Evolutionary conservation across 1,284 basidiomycete species (phyloP), one percentile per base, ranked within the genome.

Genomic region (Hymenochaete sp.): DNA sequence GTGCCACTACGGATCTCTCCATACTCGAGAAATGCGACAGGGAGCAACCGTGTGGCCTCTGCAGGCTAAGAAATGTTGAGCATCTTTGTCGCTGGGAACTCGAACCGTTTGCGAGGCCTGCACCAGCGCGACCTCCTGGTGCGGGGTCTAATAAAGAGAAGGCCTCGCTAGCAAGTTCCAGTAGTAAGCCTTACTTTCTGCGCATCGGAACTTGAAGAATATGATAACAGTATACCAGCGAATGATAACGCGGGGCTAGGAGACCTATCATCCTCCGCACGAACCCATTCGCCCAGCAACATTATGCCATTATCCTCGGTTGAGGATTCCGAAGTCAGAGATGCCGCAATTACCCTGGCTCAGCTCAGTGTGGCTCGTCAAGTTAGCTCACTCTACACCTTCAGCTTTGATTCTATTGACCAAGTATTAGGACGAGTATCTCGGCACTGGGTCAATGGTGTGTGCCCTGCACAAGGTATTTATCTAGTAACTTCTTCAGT

Each of bases 21-120:
- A n/a, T n/a, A n/a, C n/a, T n/a, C n/a, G 50, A 75, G 73, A 72
- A 72, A 67, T 75, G 73, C 52, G 73, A 75, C 57, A 64, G 73
- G 41, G 66, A 68, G 49, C 67, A 69, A 47, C 73, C 73, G 3
- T 77, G 73, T 52, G 66, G 68, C 4, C 58, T 72, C 3, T 77
- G 74, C 52, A 62, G 66, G 21, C 64, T 66, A n/a, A 61, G 72
- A 44, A 71, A 68, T 8, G 68, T 75, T 9, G 57, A 70, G 14
- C 68, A 76, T 54, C 62, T 75, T 3, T 77, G 74, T 57, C 67
- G 69, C 39, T 75, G 73, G 73, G 72, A 73, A 54, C 65, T 64
- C 7, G 65, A 71, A 8, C 70, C 70, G 22, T 60, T 71, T 37
- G 67, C 70, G 21, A 67, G 72, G 11, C 73, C 73, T 16, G 38